Conservation (phyloP, 805 yeast species). For the Cyberlindnera subsufficiens region DNA sequence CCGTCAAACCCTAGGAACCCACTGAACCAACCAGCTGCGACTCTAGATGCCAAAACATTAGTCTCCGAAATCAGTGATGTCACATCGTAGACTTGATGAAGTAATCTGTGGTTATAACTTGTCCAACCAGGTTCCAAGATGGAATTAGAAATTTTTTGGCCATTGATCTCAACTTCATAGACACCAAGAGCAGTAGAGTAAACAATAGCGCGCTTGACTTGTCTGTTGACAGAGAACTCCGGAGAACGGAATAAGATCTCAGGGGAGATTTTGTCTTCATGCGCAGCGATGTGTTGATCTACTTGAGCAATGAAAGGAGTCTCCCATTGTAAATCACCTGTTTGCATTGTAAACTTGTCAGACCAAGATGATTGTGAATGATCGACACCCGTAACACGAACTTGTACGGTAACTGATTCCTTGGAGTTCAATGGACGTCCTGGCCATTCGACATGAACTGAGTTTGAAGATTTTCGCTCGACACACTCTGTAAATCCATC, state of each 20-base stretch:
- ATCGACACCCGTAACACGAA: too few species aligned
- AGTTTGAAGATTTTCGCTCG: conserved; percentile 7
- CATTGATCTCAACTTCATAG: conserved; percentile 14
- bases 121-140: conserved; percentile 16
- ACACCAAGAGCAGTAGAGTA: conserved; percentile 13
- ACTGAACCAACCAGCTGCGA: too few species aligned
- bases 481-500: conserved; percentile 2
- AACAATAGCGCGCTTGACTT: conserved; percentile 7
- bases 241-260: conserved; percentile 14
- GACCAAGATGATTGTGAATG: too few species aligned
- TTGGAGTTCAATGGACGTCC: too few species aligned
- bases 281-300: conserved; percentile 2
- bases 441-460: too few species aligned
- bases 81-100: conserved; percentile 15
- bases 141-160: conserved; percentile 5
- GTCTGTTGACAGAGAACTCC: conserved; percentile 1
- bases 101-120: conserved; percentile 12
- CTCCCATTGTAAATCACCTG: conserved; percentile 8
- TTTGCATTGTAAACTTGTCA: too few species aligned
- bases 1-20: too few species aligned
- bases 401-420: too few species aligned
- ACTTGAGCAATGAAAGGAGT: conserved; percentile 7
- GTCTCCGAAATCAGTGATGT: background rate
- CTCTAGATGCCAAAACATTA: too few species aligned
- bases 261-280: conserved; percentile 7